A percentile compares a stretch with the other conserved stretches of the same genome.
Evolutionary conservation across 2,329 filamentous ascomycete species (phyloP).

Genomic region (Fusarium beomiforme): DNA sequence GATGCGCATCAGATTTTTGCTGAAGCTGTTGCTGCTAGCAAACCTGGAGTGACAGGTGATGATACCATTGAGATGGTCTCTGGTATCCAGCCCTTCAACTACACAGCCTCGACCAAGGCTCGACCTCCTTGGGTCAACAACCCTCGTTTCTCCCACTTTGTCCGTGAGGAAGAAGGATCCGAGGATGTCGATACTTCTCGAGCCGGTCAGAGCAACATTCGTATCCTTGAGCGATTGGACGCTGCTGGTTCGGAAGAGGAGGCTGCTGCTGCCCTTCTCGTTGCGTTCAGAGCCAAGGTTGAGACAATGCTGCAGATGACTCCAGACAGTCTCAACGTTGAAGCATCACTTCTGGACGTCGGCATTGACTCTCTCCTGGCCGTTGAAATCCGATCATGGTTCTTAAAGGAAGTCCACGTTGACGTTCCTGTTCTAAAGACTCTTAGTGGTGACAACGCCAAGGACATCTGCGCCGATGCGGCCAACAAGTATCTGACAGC

Average conservation of each 20-base stretch:
- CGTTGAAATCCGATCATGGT: conserved; percentile 5
- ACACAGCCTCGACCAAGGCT: background rate
- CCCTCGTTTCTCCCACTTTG: background rate
- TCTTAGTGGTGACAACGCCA: background rate
- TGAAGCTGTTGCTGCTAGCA: background rate
- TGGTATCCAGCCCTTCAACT: background rate
- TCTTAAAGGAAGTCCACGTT: background rate
- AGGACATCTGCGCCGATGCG: background rate
- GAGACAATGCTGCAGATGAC: conserved; percentile 4
- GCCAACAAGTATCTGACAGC: conserved; percentile 4
- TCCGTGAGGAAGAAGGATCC: background rate
- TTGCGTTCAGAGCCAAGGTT: background rate
- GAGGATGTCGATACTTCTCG: background rate
- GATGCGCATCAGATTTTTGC: conserved; percentile 2
- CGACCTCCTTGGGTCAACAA: conserved; percentile 3
- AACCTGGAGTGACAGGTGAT: background rate
- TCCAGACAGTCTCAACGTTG: background rate
- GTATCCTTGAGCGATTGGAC: background rate
- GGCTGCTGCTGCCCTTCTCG: background rate
- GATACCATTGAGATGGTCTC: background rate
- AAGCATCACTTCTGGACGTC: background rate
- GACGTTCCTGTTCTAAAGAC: conserved; percentile 5
- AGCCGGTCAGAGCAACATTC: background rate
- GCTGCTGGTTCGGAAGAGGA: background rate
- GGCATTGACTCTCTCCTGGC: background rate